These are phyloP conservation scores for Penicillium psychrofluorescens DNA, from an alignment of 495 filamentous ascomycete genomes.

Conservation along the genomic window DNA sequence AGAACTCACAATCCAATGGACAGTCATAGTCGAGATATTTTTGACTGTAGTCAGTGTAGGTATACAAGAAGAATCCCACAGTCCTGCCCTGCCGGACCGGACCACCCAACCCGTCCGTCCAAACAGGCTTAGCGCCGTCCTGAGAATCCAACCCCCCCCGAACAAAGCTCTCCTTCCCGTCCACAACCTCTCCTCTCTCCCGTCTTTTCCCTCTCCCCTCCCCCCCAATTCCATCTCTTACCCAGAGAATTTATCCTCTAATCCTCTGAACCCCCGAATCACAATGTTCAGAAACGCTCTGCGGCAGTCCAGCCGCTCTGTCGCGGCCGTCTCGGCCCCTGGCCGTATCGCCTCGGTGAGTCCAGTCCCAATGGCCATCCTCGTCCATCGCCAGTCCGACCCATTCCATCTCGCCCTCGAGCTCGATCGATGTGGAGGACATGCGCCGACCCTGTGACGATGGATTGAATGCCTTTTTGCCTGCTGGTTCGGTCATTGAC, in stretches of 20 bases:
- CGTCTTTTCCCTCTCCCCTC: conserved; percentile 39
- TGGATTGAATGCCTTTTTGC: conserved; percentile 25
- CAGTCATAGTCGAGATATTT: too few species aligned
- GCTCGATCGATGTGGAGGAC: conserved; percentile 27
- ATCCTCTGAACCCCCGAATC: conserved; percentile 45
- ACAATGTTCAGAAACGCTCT: conserved; percentile 98
- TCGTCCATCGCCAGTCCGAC: conserved; percentile 22
- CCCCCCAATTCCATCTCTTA: conserved; percentile 43
- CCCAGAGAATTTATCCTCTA: conserved; percentile 42
- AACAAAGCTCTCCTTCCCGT: conserved; percentile 51
- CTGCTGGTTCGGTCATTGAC: conserved; percentile 25
- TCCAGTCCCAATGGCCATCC: conserved; percentile 40
- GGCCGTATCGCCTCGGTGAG: conserved; percentile 89
- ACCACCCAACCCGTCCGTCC: conserved; percentile 7
- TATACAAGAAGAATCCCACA: conserved; percentile 3
- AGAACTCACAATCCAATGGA: conserved; percentile 7
- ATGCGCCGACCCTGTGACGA: conserved; percentile 17
- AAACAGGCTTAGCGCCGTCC: conserved; percentile 40
- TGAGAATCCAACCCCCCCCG: conserved; percentile 41
- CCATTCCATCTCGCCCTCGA: conserved; percentile 31
- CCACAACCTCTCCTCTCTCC: conserved; percentile 38
- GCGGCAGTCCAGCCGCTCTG: conserved; percentile 87
- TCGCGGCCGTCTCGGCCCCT: conserved; percentile 84
- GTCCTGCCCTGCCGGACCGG: neutral
- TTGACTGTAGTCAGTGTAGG: too few species aligned